phyloP scores from a whole-genome alignment of 1,284 basidiomycete species.

The Cerrena zonata region DNA sequence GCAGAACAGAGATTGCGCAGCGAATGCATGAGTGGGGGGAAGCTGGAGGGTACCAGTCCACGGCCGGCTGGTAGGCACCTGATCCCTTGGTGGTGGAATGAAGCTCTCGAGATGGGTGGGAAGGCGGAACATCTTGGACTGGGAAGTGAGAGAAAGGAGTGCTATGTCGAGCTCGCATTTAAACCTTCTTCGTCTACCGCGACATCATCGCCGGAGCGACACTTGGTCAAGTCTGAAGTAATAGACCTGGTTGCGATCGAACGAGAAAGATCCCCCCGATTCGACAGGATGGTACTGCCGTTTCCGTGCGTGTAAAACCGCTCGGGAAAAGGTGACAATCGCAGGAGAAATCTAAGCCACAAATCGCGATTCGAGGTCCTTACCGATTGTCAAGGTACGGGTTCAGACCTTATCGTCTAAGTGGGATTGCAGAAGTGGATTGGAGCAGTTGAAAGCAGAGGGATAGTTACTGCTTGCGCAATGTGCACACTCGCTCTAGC shows the following conservation, averaged over 20 bases:
- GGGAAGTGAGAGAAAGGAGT: conserved; percentile 12
- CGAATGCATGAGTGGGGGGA: conserved; percentile 29
- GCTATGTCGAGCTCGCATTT: conserved; percentile 14
- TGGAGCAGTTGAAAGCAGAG: conserved; percentile 5
- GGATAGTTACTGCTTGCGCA: not conserved
- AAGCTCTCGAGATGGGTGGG: conserved; percentile 55
- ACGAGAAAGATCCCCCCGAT: conserved; percentile 1
- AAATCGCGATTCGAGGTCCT: conserved; percentile 9
- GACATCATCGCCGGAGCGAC: conserved; percentile 7
- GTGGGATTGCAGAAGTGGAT: conserved; percentile 6
- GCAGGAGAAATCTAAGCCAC: not conserved
- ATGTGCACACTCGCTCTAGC: no score
- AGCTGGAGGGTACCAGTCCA: conserved; percentile 54
- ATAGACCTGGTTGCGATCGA: conserved; percentile 5
- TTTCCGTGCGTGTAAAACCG: not conserved
- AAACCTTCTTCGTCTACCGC: conserved; percentile 13
- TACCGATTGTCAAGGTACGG: conserved; percentile 18
- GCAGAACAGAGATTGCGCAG: conserved; percentile 44
- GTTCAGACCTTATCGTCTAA: conserved; percentile 11
- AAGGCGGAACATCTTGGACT: conserved; percentile 40
- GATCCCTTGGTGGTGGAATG: conserved; percentile 46
- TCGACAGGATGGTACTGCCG: not conserved
- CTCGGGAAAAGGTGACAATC: not conserved
- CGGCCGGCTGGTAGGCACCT: conserved; percentile 35
- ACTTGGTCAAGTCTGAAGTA: not conserved